Percentiles rank a stretch among this genome's conserved stretches.
Conservation (phyloP, 805 yeast species). For the Brettanomyces naardenensis region DNA sequence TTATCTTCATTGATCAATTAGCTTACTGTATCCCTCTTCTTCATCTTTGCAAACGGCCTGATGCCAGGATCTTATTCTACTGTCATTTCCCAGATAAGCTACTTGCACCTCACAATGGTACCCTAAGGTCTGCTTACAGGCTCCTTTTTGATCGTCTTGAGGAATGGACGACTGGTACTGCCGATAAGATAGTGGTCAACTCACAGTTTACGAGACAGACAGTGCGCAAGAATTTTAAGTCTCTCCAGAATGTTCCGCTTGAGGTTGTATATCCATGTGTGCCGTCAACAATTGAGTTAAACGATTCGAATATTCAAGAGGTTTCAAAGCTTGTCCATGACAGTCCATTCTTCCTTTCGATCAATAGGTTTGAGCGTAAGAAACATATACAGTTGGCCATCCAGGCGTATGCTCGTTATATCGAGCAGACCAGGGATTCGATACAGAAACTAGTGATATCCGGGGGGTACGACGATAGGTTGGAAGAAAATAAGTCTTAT, state of each 20-base stretch:
- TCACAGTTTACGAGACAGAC: conserved; percentile 73
- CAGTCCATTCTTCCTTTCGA: conserved; percentile 49
- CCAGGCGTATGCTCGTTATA: conserved; percentile 47
- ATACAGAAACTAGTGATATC: conserved; percentile 57
- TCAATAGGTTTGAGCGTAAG: conserved; percentile 84
- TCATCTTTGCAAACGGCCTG: conserved; percentile 30
- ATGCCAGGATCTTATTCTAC: conserved; percentile 64
- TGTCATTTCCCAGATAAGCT: conserved; percentile 95
- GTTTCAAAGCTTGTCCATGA: conserved; percentile 29
- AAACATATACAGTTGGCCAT: conserved; percentile 79
- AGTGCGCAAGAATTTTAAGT: conserved; percentile 55
- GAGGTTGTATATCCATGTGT: conserved; percentile 77
- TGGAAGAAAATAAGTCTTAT: conserved; percentile 68
- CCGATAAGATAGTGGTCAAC: conserved; percentile 83
- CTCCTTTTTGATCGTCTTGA: conserved; percentile 80
- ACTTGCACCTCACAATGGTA: conserved; percentile 50
- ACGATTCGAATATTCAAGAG: conserved; percentile 22
- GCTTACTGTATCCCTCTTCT: conserved; percentile 77
- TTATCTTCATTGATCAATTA: conserved; percentile 81
- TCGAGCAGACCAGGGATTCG: conserved; percentile 21
- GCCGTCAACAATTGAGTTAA: conserved; percentile 23
- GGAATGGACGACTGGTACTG: conserved; percentile 64
- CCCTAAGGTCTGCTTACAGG: conserved; percentile 60
- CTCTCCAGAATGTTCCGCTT: conserved; percentile 32
- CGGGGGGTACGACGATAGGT: conserved; percentile 85